Evolutionary conservation across 176 grass and related monocot genomes (phyloP), one percentile per base, ranked within the genome.

Genomic region (Bolboschoenus planiculmis): DNA sequence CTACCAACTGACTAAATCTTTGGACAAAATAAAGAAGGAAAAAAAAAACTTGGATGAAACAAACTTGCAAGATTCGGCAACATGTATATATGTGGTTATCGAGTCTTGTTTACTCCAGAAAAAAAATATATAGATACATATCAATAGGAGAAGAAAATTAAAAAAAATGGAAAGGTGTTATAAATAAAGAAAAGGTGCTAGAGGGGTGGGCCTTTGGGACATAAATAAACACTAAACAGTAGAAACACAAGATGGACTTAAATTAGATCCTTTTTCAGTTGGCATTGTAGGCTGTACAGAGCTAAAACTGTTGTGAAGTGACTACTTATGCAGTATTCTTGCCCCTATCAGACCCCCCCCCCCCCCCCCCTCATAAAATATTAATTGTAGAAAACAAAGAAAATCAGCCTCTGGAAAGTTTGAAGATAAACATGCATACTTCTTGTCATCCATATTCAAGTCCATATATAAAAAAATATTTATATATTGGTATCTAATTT

Each of bases 251-350:
- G 65, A 79, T 65, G 37, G 62, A 78, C 75, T 83, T 91, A 57
- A 85, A 77, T 56, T 89, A 70, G 50, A 92, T 88, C 85, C 84
- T 79, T 74, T 74, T 86, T 85, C 84, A 61, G 87, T 57, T 84
- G 71, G 81, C 63, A 80, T 70, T 73, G 84, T 87, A 91, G 91
- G 62, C 70, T 78, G 78, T 84, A 91, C 83, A 86, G 88, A 83
- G 60, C 78, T 89, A 78, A 58, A 60, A 87, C 90, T 85, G 90
- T 85, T 83, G 56, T 85, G 91, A 94, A 84, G 88, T 97, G 92
- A 97, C 94, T 88, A 81, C 56, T 70, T 91, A 78, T 81, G 82
- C 91, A 89, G 87, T 85, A 62, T 85, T 87, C 88, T 88, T 85
- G 36, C 67, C 37, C 50, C 54, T 64, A 57, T 46, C 60, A 79